phyloP scores from a whole-genome alignment of 495 filamentous ascomycete species.

The Hypomontagnella monticulosa region DNA sequence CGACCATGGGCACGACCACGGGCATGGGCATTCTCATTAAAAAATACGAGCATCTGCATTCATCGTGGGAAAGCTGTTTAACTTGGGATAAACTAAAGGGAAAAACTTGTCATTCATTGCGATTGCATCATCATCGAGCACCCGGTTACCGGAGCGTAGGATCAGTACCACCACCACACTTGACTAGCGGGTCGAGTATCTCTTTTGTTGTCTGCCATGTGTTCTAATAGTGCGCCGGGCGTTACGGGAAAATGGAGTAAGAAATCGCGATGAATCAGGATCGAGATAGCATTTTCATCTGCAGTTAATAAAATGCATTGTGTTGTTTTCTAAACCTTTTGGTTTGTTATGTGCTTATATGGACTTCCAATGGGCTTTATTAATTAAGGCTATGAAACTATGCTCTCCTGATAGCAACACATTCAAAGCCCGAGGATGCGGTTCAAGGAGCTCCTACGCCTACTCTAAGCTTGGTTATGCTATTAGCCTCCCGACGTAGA shows the following conservation, averaged over 20 bases:
- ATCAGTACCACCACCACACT: not conserved
- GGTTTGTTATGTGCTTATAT: not conserved
- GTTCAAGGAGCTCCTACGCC: too few species aligned
- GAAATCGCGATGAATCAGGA: constrained; percentile 11
- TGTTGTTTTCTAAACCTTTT: not conserved
- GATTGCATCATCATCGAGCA: constrained; percentile 5
- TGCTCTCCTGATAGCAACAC: not conserved
- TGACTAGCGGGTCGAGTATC: not conserved
- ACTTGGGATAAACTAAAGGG: not conserved
- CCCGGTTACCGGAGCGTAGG: not conserved
- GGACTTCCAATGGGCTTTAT: too few species aligned
- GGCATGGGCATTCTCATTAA: constrained; percentile 22
- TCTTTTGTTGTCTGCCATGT: constrained; percentile 23
- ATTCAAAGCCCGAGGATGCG: too few species aligned
- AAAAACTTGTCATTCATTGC: constrained; percentile 16
- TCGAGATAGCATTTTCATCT: constrained; percentile 11
- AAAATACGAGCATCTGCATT: too few species aligned
- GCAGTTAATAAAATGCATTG: not conserved
- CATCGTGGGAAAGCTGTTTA: too few species aligned
- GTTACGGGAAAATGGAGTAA: constrained; percentile 18
- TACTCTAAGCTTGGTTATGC: too few species aligned
- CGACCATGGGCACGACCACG: constrained; percentile 24
- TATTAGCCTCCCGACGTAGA: not conserved
- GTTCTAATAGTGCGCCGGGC: constrained; percentile 24
- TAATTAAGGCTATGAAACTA: not conserved